Base-by-base conservation (phyloP, 192 early-diverging fungal species). In the Backusella psychrophila region DNA sequence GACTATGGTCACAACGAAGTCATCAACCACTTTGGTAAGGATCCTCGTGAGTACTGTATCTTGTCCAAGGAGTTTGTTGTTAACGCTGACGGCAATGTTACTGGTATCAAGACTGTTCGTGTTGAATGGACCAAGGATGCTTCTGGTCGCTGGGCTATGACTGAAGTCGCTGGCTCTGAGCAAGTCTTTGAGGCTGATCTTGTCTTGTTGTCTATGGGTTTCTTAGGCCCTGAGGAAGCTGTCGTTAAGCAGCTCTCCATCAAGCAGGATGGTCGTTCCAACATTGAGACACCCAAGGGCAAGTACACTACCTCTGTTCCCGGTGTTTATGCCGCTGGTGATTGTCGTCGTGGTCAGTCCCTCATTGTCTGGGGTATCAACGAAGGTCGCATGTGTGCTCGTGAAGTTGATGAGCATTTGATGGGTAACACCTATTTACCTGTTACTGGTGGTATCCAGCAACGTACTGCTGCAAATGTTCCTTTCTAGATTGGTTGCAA, bases 351-450 rank as follows among this genome's bases (percentile, higher is more conserved):
- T 26, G 98, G 98, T 14, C 96, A 97, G 88, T 91, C 89, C 38
- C 84, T 99, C 69, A 96, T 99, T 79, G 98, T 99, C 39, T 97
- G 96, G 95, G 98, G 94, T 80, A 98, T 99, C 84, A 97, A 97
- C 82, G 98, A 99, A 83, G 98, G 98, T 66, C 90, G 98, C 59
- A 92, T 96, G 86, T 92, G 93, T 66, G 98, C 98, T 11, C 89
- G 97, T 39, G 95, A 98, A 81, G 89, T 98, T 33, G 98, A 99
- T 79, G 76, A 92, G 73, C 90, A 85, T 81, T 81, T 99, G 78
- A 90, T 89, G 81, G 93, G 92, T 72, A 87, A 87, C 77, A 97
- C 95, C 29, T 84, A 90, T 17, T 77, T 99, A 81, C 96, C 96
- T 6, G 93, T 96, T 17, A 85, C 92, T 4, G 98, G 98, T 66